A percentile compares a stretch with the other conserved stretches of the same genome.
phyloP scores from a whole-genome alignment of 768 basidiomycete species.

The Serendipita sp. region DNA sequence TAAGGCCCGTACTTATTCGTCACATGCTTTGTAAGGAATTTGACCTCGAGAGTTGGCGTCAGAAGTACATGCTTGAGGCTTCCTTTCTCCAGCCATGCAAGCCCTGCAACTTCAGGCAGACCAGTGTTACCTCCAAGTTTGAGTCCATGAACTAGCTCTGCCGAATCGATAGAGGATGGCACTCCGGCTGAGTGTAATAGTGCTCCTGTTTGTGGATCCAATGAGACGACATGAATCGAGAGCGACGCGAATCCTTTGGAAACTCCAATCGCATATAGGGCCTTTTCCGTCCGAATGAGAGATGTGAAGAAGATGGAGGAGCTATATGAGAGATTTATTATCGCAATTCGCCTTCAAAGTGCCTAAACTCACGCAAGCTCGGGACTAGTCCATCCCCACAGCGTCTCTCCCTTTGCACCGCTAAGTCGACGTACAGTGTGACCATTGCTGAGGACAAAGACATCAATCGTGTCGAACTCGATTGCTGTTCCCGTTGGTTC shows the following conservation, averaged over 20 bases:
- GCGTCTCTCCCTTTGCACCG: constrained; percentile 31
- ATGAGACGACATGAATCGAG: constrained; percentile 48
- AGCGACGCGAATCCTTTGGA: constrained; percentile 36
- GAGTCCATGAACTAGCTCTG: background rate
- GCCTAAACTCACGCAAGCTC: constrained; percentile 42
- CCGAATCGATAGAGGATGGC: constrained; percentile 20
- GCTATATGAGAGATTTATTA: constrained; percentile 22
- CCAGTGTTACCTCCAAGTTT: background rate
- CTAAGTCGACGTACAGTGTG: constrained; percentile 38
- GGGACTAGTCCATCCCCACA: constrained; percentile 59
- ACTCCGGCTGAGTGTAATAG: constrained; percentile 6
- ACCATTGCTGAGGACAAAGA: constrained; percentile 46
- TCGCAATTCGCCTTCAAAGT: background rate
- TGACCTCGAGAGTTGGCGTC: constrained; percentile 33
- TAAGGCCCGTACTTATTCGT: constrained; percentile 31
- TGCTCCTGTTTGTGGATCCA: constrained; percentile 30
- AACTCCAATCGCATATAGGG: constrained; percentile 43
- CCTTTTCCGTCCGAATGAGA: constrained; percentile 33
- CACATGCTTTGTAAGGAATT: constrained; percentile 17
- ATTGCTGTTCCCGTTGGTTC: constrained; percentile 12
- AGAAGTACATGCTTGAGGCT: constrained; percentile 35
- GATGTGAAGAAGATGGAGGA: constrained; percentile 48
- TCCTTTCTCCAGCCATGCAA: constrained; percentile 37
- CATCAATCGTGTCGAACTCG: constrained; percentile 16
- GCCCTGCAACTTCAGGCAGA: constrained; percentile 12